Percentiles rank a stretch among this genome's conserved stretches.
Conservation (phyloP, 148 eudicot genomes). For the Rhododendron simsii region DNA sequence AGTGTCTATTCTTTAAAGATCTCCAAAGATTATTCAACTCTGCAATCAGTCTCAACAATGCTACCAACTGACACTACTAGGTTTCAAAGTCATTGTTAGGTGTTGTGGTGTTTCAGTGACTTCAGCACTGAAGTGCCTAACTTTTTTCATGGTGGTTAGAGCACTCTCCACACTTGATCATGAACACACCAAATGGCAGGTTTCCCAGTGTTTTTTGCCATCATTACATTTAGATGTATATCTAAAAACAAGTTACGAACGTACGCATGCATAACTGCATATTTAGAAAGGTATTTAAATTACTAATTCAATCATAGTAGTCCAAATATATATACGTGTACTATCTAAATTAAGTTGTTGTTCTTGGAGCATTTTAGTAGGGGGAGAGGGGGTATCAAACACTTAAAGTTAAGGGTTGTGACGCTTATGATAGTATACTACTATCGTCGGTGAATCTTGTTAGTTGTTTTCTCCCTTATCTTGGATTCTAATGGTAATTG, state of each 20-base stretch:
- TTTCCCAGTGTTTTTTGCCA: not conserved
- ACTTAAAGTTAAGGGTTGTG: not conserved
- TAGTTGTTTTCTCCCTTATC: not conserved
- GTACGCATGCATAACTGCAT: not conserved
- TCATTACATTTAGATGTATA: not conserved
- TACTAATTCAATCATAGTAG: not conserved
- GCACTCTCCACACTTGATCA: not conserved
- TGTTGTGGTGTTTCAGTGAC: not conserved
- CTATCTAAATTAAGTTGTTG: not conserved
- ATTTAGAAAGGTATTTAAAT: not conserved
- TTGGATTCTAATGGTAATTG: not conserved
- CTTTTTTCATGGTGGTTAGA: conserved; percentile 6
- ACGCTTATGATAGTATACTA: not conserved
- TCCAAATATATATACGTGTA: not conserved
- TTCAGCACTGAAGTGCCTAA: not conserved
- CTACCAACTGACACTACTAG: not conserved
- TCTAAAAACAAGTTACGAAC: too few relatives aligned
- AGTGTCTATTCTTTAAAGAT: conserved; percentile 3
- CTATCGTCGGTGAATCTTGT: not conserved
- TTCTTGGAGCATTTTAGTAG: not conserved
- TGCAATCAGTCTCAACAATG: not conserved
- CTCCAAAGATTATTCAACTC: not conserved
- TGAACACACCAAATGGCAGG: not conserved
- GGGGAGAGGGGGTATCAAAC: not conserved
- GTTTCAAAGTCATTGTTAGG: not conserved